Evolutionary conservation across 192 early-diverging fungal genomes (phyloP).

Genomic region (Rhizoclosmatium sp.): DNA sequence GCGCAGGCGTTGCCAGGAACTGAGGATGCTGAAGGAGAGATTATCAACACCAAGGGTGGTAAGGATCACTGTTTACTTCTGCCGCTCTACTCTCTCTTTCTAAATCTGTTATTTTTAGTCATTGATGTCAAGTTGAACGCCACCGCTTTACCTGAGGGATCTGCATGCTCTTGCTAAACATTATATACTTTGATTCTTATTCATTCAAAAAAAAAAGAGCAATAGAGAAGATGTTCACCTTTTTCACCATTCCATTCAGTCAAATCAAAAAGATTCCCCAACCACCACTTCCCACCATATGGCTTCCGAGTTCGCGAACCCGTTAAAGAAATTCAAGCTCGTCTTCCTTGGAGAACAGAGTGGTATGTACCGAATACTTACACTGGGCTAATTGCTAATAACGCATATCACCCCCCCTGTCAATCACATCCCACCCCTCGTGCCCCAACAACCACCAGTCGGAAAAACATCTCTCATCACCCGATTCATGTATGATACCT

Average conservation of each 20-base stretch:
- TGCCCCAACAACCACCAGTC: slow-evolving; percentile 49
- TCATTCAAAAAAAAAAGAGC: too few relatives aligned
- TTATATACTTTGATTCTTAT: too few relatives aligned
- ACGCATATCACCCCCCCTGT: background rate
- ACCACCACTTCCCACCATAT: slow-evolving; percentile 1
- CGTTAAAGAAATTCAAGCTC: slow-evolving; percentile 89
- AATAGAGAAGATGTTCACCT: too few relatives aligned
- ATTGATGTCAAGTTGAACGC: slow-evolving; percentile 59
- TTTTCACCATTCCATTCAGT: background rate
- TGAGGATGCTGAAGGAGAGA: slow-evolving; percentile 54
- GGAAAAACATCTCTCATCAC: slow-evolving; percentile 99
- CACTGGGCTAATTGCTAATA: background rate
- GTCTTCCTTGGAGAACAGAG: slow-evolving; percentile 99
- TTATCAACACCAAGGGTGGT: slow-evolving; percentile 24
- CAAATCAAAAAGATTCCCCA: background rate
- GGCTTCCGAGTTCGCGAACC: slow-evolving; percentile 48
- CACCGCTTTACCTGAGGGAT: slow-evolving; percentile 46
- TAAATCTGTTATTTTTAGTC: slow-evolving; percentile 37
- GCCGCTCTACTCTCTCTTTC: background rate
- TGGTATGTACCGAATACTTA: slow-evolving; percentile 63
- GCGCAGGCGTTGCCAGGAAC: slow-evolving; percentile 90
- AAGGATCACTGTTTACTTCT: background rate
- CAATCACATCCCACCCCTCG: slow-evolving; percentile 1
- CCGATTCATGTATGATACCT: slow-evolving; percentile 99
- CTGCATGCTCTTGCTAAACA: slow-evolving; percentile 54